Percentiles rank a stretch among this genome's conserved stretches.
These are phyloP conservation scores for Musa schizocarpa DNA, from an alignment of 176 grass and related monocot species.

Conservation along the genomic window DNA sequence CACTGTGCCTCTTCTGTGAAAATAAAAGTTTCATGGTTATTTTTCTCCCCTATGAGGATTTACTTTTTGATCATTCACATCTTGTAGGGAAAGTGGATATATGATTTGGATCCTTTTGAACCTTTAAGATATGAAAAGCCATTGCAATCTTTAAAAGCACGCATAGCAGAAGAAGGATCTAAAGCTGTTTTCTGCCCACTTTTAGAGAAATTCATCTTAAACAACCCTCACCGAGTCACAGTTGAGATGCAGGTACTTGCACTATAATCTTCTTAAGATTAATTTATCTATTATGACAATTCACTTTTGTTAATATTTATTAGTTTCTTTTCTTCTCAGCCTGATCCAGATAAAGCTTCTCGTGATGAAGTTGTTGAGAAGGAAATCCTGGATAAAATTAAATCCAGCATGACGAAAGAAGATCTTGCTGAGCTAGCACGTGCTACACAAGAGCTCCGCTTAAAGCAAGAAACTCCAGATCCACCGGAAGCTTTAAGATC, in stretches of 20 bases:
- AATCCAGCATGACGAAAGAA: slow-evolving; percentile 70
- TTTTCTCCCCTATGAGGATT: slow-evolving; percentile 6
- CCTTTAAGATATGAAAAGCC: slow-evolving; percentile 91
- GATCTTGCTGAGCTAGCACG: slow-evolving; percentile 87
- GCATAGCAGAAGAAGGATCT: slow-evolving; percentile 66
- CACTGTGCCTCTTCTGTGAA: not conserved
- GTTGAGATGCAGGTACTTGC: slow-evolving; percentile 79
- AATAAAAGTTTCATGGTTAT: not conserved
- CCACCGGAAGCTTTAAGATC: slow-evolving; percentile 92
- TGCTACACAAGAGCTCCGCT: slow-evolving; percentile 73
- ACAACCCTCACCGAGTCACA: slow-evolving; percentile 75
- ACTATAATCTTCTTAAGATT: not conserved
- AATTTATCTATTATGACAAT: not conserved
- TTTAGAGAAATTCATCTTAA: slow-evolving; percentile 75
- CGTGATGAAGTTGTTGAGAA: slow-evolving; percentile 75
- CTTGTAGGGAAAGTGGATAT: slow-evolving; percentile 92
- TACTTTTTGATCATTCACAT: slow-evolving; percentile 21
- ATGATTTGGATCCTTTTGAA: slow-evolving; percentile 96
- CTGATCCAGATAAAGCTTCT: slow-evolving; percentile 86
- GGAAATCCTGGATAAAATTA: slow-evolving; percentile 72
- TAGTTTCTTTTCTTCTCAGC: slow-evolving; percentile 35
- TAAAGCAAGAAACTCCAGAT: slow-evolving; percentile 97
- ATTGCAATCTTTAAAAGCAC: slow-evolving; percentile 80
- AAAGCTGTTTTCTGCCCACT: slow-evolving; percentile 91
- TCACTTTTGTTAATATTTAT: slow-evolving; percentile 8